A percentile compares a stretch with the other conserved stretches of the same genome.
phyloP scores from a whole-genome alignment of 2,329 filamentous ascomycete species.

The Cladosporium austrohemisphaericum region DNA sequence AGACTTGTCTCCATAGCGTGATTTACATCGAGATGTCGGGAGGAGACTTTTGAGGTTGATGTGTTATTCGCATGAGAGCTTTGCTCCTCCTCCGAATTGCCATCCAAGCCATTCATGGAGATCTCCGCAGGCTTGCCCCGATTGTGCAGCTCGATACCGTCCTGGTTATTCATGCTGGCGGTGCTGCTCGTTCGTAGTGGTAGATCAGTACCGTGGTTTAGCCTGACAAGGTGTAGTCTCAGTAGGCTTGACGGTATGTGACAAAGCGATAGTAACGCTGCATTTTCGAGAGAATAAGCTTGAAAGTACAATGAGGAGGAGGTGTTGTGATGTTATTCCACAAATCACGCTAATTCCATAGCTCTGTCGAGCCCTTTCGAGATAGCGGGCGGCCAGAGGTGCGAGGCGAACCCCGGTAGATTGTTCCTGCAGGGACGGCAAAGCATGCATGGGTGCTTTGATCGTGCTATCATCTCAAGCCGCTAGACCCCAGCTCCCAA shows the following conservation, averaged over 20 bases:
- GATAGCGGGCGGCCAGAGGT: background rate
- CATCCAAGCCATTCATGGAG: background rate
- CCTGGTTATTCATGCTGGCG: background rate
- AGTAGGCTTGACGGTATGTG: too few species aligned
- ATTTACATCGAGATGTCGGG: constrained; percentile 7
- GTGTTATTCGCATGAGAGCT: background rate
- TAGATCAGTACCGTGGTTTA: too few species aligned
- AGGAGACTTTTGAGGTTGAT: background rate
- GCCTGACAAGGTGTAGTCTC: too few species aligned
- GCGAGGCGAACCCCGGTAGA: background rate
- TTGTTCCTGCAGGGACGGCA: constrained; percentile 1
- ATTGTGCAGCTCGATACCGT: constrained; percentile 1
- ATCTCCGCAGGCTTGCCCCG: background rate
- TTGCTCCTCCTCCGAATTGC: background rate
- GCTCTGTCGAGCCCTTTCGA: background rate
- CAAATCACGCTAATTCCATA: too few species aligned
- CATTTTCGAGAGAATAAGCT: too few species aligned
- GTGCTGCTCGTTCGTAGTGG: too few species aligned
- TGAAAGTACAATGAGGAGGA: too few species aligned
- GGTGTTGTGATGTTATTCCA: too few species aligned
- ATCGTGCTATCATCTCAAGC: background rate
- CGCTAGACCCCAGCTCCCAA: background rate
- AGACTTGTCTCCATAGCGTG: too few species aligned
- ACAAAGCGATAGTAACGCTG: too few species aligned
- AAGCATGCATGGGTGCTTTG: background rate